A percentile compares a stretch with the other conserved stretches of the same genome.
These are phyloP conservation scores for Acephala macrosclerotiorum DNA, from an alignment of 2,329 filamentous ascomycete genomes.

Conservation along the genomic window DNA sequence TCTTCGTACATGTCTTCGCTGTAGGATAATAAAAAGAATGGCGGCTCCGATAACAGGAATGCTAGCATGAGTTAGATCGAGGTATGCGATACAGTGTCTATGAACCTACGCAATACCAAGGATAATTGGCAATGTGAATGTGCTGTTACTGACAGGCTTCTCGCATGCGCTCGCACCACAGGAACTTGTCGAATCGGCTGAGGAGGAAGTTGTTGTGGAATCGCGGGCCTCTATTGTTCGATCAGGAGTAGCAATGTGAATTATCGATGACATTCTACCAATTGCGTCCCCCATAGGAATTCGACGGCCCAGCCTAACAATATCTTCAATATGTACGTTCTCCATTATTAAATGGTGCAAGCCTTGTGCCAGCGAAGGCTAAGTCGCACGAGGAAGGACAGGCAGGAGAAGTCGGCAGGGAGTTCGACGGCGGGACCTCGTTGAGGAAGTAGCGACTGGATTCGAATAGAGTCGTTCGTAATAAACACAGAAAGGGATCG, in stretches of 20 bases:
- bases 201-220: slow-evolving; percentile 34
- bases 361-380: slow-evolving; percentile 8
- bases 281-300: slow-evolving; percentile 31
- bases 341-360: slow-evolving; percentile 31
- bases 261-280: slow-evolving; percentile 35
- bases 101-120: slow-evolving; percentile 73
- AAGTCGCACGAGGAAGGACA: slow-evolving; percentile 6
- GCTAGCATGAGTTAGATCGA: slow-evolving; percentile 52
- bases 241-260: slow-evolving; percentile 37
- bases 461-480: slow-evolving; percentile 18
- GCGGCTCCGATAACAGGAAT: slow-evolving; percentile 76
- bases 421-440: slow-evolving; percentile 3
- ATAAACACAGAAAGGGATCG: slow-evolving; percentile 19
- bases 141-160: slow-evolving; percentile 61
- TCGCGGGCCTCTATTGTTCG: slow-evolving; percentile 36
- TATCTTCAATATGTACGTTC: slow-evolving; percentile 33
- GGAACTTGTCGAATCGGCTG: slow-evolving; percentile 36
- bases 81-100: not conserved
- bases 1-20: slow-evolving; percentile 78
- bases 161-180: slow-evolving; percentile 59
- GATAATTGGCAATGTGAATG: slow-evolving; percentile 71
- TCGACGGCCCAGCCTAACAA: slow-evolving; percentile 39
- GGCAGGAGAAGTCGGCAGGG: not conserved
- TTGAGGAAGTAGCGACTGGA: slow-evolving; percentile 32
- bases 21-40: slow-evolving; percentile 75